These are phyloP conservation scores for Thermoascus crustaceus DNA, from an alignment of 2,329 filamentous ascomycete genomes.

Conservation along the genomic window DNA sequence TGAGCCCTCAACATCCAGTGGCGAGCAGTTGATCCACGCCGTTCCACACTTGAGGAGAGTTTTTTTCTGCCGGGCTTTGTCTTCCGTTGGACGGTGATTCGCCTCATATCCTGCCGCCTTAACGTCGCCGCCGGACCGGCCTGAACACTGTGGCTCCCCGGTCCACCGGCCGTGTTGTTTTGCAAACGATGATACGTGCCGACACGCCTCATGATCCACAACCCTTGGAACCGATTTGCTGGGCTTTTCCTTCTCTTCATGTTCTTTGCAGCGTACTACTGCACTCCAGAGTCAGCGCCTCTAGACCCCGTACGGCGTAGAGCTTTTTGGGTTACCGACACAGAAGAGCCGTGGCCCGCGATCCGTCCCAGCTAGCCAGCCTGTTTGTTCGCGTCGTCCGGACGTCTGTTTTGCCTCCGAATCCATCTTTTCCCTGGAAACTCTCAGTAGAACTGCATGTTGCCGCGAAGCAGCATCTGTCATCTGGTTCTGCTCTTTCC, in stretches of 20 bases:
- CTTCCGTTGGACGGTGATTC: not conserved
- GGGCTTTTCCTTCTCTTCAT: constrained; percentile 1
- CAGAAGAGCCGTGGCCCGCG: not conserved
- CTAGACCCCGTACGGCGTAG: not conserved
- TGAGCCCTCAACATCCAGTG: not conserved
- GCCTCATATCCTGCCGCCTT: constrained; percentile 1
- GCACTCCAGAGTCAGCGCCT: constrained; percentile 1
- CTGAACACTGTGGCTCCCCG: not conserved
- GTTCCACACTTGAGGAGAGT: not conserved
- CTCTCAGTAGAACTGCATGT: not conserved
- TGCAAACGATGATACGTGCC: not conserved
- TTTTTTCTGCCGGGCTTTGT: constrained; percentile 2
- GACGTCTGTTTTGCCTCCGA: constrained; percentile 1
- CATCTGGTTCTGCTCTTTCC: not conserved
- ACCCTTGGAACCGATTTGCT: constrained; percentile 1
- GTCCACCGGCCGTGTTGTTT: constrained; percentile 1
- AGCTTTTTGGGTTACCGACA: not conserved
- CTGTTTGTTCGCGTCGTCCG: constrained; percentile 1
- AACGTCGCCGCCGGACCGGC: not conserved
- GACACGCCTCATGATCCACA: not conserved
- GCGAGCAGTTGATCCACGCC: constrained; percentile 1
- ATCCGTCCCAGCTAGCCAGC: not conserved
- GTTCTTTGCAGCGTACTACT: constrained; percentile 2
- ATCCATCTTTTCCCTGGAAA: not conserved
- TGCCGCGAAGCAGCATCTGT: not conserved